Evolutionary conservation across 306 rosid species (phyloP).

Genomic region (Castanea mollissima): DNA sequence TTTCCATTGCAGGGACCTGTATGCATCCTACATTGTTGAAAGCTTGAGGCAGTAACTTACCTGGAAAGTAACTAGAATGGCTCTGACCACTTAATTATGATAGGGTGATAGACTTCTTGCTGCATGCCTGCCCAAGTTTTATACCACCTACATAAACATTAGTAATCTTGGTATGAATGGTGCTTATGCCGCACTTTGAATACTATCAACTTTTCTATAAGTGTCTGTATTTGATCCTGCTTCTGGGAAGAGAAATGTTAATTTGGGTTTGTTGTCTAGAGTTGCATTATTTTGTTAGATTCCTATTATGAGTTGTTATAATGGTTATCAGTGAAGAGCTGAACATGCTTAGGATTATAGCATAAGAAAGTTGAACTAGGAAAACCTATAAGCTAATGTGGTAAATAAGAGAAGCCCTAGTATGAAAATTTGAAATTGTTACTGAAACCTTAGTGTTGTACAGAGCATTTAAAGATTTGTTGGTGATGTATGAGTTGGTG

Average conservation of each 20-base stretch:
- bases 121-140: slow-evolving; percentile 4
- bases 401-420: too few species aligned
- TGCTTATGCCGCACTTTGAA: background rate
- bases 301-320: too few species aligned
- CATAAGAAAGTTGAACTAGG: too few species aligned
- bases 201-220: background rate
- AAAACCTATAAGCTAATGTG: too few species aligned
- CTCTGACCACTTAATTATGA: background rate
- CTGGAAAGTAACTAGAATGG: slow-evolving; percentile 20
- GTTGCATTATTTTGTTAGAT: background rate
- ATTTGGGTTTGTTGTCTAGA: background rate
- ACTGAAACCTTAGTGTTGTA: too few species aligned
- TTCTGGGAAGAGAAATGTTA: background rate
- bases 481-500: too few species aligned
- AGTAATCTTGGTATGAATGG: background rate
- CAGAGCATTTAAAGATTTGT: too few species aligned
- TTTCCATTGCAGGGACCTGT: slow-evolving; percentile 73
- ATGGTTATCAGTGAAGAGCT: too few species aligned
- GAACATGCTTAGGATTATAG: too few species aligned
- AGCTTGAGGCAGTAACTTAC: slow-evolving; percentile 81
- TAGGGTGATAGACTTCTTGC: slow-evolving; percentile 28
- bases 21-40: slow-evolving; percentile 87
- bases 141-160: background rate
- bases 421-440: too few species aligned
- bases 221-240: background rate